Base-by-base conservation (phyloP, 2,329 filamentous ascomycete genomes). In the Parafenestella ontariensis region DNA sequence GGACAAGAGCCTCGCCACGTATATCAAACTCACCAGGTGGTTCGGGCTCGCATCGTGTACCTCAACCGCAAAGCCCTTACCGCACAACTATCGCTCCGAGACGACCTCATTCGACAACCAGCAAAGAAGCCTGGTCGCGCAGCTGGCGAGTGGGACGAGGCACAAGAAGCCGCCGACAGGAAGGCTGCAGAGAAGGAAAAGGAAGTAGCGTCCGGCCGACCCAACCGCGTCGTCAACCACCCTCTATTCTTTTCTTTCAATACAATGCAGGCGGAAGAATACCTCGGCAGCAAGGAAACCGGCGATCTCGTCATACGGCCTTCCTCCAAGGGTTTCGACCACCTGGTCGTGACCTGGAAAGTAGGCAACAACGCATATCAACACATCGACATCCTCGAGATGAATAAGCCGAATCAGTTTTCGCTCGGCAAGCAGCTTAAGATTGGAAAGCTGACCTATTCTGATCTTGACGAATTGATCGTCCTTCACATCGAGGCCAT, bases 261-360 rank as follows among this genome's bases (percentile, higher is more conserved):
- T 77, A 86, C 92, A 26, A 87, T 88, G 2, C 92, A 98, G 77
- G 95, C 95, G 0, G 92, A 98, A 76, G 92, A 98, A 75, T 98
- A 89, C 74, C 84, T 99, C 28, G 92, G 92, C 37, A 91, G 90
- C 13, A 91, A 96, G 74, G 86, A 89, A 46, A 83, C 88, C 6
- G 95, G 95, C 44, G 95, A 98, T 74, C 89, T 96, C 50, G 92
- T 99, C 56, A 97, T 99, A 70, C 89, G 95, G 40, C 94, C 95
- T 3, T 97, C 92, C 0, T 96, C 92, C 24, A 96, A 96, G 76
- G 95, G 95, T 40, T 90, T 92, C 54, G 95, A 99, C 74, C 95
- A 99, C 79, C 82, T 99, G 50, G 92, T 94, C 7, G 87, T 99
- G 42, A 99, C 95, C 0, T 99, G 95, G 95, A 99, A 99, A 81